These are phyloP conservation scores for Taxillus chinensis DNA, from an alignment of 164 flowering plant genomes.

Conservation along the genomic window DNA sequence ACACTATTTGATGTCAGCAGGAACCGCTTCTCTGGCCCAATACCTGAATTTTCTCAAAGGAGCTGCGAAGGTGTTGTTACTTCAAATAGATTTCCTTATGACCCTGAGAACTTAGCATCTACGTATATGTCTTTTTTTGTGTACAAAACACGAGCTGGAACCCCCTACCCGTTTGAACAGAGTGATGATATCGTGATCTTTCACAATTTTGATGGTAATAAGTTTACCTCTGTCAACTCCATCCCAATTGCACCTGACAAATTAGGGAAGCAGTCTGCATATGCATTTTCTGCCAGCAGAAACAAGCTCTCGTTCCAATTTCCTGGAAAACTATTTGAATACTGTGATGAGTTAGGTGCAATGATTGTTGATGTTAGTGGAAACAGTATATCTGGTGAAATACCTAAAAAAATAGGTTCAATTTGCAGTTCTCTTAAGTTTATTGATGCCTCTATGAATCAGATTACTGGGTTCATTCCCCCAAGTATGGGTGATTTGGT, in stretches of 20 bases:
- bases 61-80: conserved; percentile 27
- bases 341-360: conserved; percentile 37
- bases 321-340: conserved; percentile 48
- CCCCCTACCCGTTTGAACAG: conserved; percentile 18
- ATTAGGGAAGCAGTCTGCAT: conserved; percentile 35
- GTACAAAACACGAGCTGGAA: conserved; percentile 17
- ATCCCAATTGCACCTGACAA: conserved; percentile 47
- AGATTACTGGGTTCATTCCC: conserved; percentile 49
- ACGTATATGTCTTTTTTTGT: conserved; percentile 42
- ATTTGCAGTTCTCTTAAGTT: conserved; percentile 43
- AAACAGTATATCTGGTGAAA: conserved; percentile 47
- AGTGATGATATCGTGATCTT: conserved; percentile 27
- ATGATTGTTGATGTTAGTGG: conserved; percentile 47
- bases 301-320: conserved; percentile 51
- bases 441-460: conserved; percentile 66
- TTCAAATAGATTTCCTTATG: conserved; percentile 3
- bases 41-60: conserved; percentile 35
- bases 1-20: conserved; percentile 59
- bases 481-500: conserved; percentile 32
- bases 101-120: conserved; percentile 12
- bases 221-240: conserved; percentile 35
- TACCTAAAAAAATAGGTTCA: conserved; percentile 38
- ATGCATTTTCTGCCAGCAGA: conserved; percentile 54
- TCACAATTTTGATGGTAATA: conserved; percentile 66
- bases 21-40: conserved; percentile 50